Conservation (phyloP, 441 rosid genomes). For the Syzygium syzygioides region DNA sequence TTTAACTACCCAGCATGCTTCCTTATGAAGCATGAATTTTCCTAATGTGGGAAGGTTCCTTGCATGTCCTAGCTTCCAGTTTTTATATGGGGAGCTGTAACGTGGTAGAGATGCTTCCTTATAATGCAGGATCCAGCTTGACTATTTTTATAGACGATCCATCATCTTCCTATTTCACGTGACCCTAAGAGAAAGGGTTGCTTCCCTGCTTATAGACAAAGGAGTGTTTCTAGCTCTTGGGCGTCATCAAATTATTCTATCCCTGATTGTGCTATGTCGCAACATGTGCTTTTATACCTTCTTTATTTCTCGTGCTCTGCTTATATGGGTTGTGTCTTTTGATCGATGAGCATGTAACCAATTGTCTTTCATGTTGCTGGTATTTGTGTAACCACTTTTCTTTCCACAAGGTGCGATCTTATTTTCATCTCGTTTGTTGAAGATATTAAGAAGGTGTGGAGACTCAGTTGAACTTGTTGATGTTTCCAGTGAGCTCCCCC, state of each 20-base stretch:
- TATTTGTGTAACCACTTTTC: not conserved
- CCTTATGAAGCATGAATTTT: not conserved
- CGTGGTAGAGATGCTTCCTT: not conserved
- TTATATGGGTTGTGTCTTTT: not conserved
- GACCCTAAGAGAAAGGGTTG: not conserved
- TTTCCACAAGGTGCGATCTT: not conserved
- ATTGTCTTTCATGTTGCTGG: not conserved
- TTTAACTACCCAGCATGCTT: not conserved
- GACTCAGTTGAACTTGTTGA: slow-evolving; percentile 84
- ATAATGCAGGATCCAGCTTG: not conserved
- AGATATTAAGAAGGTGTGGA: slow-evolving; percentile 75
- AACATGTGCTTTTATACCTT: not conserved
- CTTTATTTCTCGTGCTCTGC: not conserved
- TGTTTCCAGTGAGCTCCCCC: slow-evolving; percentile 74
- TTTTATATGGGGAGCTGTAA: not conserved
- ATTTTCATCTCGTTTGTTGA: slow-evolving; percentile 5
- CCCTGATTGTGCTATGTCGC: not conserved
- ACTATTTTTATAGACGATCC: not conserved
- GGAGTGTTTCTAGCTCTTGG: not conserved
- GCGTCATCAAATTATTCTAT: not conserved
- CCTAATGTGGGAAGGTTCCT: not conserved
- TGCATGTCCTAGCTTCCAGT: not conserved
- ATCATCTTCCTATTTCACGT: not conserved
- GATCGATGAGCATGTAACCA: not conserved
- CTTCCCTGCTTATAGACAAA: not conserved